Evolutionary conservation across 2,329 filamentous ascomycete genomes (phyloP), one percentile per base, ranked within the genome.

Genomic region (Endoconidiophora polonica): DNA sequence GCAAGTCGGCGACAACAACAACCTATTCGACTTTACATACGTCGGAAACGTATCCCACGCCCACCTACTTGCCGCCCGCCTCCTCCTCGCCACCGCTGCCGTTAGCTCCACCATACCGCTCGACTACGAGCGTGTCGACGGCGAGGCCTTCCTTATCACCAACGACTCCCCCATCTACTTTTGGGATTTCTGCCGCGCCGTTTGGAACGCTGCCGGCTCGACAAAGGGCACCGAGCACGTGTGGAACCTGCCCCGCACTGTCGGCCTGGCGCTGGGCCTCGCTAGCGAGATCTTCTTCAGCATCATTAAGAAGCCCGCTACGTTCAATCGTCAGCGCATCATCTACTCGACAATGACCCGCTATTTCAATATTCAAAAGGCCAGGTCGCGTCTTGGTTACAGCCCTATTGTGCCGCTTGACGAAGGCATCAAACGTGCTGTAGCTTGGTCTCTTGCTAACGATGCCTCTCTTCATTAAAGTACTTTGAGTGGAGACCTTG

Each of bases 101-200:
- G 65, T 71, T 52, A 67, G 73, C n/a, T 55, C 63, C 33, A 65
- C 69, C 49, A 79, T 75, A 18, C 79, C 79, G n/a, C 72, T 85
- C 37, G 77, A 83, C 64, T 67, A 78, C 65, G 82, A 86, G 67
- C 73, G 73, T 53, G 78, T 88, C 46, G 84, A 88, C 61, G 91
- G 90, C 53, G 81, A 95, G 63, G 80, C 80, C 46, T 90, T 96
- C 68, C 79, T 94, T 66, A 77, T 96, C 60, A 91, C 86, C 52
- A 96, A 96, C 63, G 85, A 87, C 65, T 71, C 78, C 57, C 90
- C 90, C 4, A 72, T 93, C 18, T 90, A 90, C 63, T 93, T 94
- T 65, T 93, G 91, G 79, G 86, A 94, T 64, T 83, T 93, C 61
- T 77, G 83, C 53, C 74, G 85, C 39, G 77, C 79, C 38, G 73